Percentiles rank a stretch among this genome's conserved stretches.
Conservation (phyloP, 306 rosid species). For the Glycine soja region DNA sequence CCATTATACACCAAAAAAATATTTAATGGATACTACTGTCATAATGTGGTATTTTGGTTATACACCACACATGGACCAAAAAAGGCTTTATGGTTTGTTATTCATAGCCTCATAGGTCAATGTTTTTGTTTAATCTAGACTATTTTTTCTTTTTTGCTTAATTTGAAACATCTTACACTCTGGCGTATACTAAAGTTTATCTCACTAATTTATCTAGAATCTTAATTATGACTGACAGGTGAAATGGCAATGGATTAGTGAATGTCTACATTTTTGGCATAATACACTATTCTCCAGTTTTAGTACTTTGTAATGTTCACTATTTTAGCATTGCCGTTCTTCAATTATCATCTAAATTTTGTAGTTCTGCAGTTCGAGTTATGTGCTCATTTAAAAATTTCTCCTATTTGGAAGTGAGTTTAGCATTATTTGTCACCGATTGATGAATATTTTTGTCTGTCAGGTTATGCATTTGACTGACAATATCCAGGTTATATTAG, state of each 20-base stretch:
- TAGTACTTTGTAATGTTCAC: conserved; percentile 29
- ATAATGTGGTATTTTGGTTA: neutral
- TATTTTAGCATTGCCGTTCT: neutral
- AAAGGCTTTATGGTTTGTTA: conserved; percentile 33
- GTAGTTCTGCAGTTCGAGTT: conserved; percentile 12
- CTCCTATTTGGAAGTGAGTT: conserved; percentile 30
- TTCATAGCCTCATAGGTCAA: neutral
- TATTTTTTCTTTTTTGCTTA: neutral
- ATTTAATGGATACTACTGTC: conserved; percentile 16
- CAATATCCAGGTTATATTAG: conserved; percentile 69
- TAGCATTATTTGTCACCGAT: conserved; percentile 11
- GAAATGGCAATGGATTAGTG: conserved; percentile 19
- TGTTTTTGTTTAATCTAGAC: conserved; percentile 1
- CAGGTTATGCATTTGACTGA: conserved; percentile 81
- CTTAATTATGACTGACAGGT: conserved; percentile 23
- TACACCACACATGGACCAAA: neutral
- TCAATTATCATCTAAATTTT: neutral
- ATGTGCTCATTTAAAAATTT: neutral
- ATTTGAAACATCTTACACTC: neutral
- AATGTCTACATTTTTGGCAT: conserved; percentile 18
- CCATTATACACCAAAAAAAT: no score
- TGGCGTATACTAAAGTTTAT: conserved; percentile 14
- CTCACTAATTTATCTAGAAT: conserved; percentile 6
- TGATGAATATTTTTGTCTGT: conserved; percentile 22
- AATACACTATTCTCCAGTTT: neutral